Evolutionary conservation across 768 basidiomycete species (phyloP).

Genomic region (Fomitopsis serialis): DNA sequence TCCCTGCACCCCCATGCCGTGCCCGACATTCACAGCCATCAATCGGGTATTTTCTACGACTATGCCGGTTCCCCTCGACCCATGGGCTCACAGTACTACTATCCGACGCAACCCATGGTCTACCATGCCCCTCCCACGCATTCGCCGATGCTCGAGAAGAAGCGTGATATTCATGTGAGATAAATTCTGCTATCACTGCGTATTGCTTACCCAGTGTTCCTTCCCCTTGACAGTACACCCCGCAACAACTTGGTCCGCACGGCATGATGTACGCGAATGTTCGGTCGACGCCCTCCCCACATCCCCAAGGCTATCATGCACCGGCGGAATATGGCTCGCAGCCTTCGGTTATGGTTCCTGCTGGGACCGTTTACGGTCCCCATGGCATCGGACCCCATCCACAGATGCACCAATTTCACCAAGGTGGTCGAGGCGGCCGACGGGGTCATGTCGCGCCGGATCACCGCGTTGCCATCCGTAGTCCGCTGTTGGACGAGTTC

Average conservation of each 20-base stretch:
- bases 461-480: constrained; percentile 40
- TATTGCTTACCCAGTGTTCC: constrained; percentile 1
- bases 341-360: constrained; percentile 39
- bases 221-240: background rate
- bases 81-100: constrained; percentile 54
- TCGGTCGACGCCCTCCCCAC: constrained; percentile 38
- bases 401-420: constrained; percentile 17
- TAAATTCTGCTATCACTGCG: background rate
- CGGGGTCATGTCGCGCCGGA: constrained; percentile 34
- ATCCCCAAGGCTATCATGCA: constrained; percentile 38
- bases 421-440: constrained; percentile 37
- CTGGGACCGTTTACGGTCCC: constrained; percentile 41
- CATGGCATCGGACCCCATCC: constrained; percentile 21
- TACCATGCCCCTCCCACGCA: constrained; percentile 48
- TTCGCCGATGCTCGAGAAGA: constrained; percentile 58
- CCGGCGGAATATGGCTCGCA: constrained; percentile 45
- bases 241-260: constrained; percentile 26
- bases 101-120: constrained; percentile 50
- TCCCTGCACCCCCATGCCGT: constrained; percentile 37
- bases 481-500: constrained; percentile 80
- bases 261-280: constrained; percentile 37
- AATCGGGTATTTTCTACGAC: constrained; percentile 55
- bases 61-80: constrained; percentile 43
- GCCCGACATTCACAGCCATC: constrained; percentile 38
- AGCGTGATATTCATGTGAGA: constrained; percentile 49